Percentiles rank a stretch among this genome's conserved stretches.
Conservation (phyloP, 805 yeast genomes). For the Debaryomyces hansenii region DNA sequence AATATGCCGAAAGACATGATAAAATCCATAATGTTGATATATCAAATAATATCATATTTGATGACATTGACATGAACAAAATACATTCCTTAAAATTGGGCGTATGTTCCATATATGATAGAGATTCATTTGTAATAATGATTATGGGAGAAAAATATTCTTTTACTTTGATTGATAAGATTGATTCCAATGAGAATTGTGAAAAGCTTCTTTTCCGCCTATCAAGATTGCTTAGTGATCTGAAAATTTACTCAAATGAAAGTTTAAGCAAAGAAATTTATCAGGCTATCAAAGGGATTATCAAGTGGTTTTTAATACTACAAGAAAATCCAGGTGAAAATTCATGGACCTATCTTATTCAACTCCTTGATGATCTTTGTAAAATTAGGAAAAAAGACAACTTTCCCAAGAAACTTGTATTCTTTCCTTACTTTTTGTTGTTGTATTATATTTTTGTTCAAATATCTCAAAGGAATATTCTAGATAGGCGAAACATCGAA, state of each 20-base stretch:
- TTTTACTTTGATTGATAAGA: constrained; percentile 24
- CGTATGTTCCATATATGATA: constrained; percentile 7
- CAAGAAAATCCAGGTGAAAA: constrained; percentile 25
- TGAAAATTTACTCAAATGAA: constrained; percentile 3
- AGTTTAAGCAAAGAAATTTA: constrained; percentile 12
- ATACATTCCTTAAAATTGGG: constrained; percentile 17
- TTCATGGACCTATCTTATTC: constrained; percentile 14
- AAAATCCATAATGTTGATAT: neutral
- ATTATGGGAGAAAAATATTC: constrained; percentile 21
- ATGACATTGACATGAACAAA: constrained; percentile 13
- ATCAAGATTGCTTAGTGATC: constrained; percentile 13
- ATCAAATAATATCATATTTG: constrained; percentile 12
- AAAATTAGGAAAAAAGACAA: neutral
- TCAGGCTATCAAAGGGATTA: constrained; percentile 18
- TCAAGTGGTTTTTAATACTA: constrained; percentile 32
- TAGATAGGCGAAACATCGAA: neutral
- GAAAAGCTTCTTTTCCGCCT: constrained; percentile 19
- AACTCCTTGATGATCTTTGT: constrained; percentile 11
- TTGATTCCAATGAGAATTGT: constrained; percentile 14
- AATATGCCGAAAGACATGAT: neutral
- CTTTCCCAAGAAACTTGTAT: constrained; percentile 2
- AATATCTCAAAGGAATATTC: constrained; percentile 3
- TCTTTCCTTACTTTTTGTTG: constrained; percentile 20
- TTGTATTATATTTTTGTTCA: constrained; percentile 9
- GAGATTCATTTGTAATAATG: constrained; percentile 13